Conservation (phyloP, 2,329 filamentous ascomycete species). For the Fusarium temperatum region DNA sequence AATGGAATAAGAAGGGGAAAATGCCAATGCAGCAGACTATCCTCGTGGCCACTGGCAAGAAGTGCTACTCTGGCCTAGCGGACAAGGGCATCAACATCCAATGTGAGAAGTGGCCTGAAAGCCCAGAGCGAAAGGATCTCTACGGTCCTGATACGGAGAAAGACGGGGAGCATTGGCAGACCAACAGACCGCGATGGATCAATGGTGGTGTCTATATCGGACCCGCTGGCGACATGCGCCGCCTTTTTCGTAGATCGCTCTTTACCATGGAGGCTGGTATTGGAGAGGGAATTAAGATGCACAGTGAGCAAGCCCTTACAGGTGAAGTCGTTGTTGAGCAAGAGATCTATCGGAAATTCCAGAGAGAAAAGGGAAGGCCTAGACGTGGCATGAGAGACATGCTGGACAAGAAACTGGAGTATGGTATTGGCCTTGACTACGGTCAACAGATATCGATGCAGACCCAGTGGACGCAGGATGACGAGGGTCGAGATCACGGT, state of each 20-base stretch:
- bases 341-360: background rate
- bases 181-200: background rate
- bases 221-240: slow-evolving; percentile 4
- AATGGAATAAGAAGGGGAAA: background rate
- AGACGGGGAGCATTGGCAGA: background rate
- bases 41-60: background rate
- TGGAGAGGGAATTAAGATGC: background rate
- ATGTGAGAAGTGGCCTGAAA: background rate
- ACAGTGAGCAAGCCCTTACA: background rate
- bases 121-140: background rate
- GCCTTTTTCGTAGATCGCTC: background rate
- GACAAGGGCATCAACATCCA: background rate
- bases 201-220: background rate
- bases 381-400: fast-evolving
- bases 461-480: background rate
- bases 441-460: background rate
- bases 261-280: background rate
- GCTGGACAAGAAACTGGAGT: background rate
- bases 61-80: background rate
- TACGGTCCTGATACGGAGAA: background rate
- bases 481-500: background rate
- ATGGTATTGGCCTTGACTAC: background rate
- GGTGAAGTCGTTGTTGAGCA: background rate
- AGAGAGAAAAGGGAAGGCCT: background rate
- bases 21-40: slow-evolving; percentile 9